Conservation (phyloP, 2,329 filamentous ascomycete genomes). For the Cladosporium sphaerospermum region DNA sequence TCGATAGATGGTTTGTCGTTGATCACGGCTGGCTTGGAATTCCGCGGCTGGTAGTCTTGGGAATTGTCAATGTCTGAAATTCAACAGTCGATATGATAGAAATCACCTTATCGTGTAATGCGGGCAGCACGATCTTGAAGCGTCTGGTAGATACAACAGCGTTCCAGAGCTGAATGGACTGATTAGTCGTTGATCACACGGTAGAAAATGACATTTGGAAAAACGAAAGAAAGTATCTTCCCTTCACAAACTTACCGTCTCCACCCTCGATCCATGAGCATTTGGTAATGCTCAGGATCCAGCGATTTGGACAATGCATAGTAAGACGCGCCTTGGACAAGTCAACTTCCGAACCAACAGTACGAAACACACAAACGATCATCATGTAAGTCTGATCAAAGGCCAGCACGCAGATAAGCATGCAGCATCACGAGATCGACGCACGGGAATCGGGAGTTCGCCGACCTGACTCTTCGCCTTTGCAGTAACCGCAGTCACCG, state of each 20-base stretch:
- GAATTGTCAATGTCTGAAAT: background rate
- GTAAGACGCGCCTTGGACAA: slow-evolving; percentile 60
- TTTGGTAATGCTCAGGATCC: slow-evolving; percentile 63
- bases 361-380: too few relatives aligned
- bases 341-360: too few relatives aligned
- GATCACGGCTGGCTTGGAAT: slow-evolving; percentile 63
- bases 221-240: background rate
- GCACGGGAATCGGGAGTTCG: slow-evolving; percentile 45
- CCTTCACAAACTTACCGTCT: slow-evolving; percentile 55
- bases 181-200: background rate
- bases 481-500: slow-evolving; percentile 47
- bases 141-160: slow-evolving; percentile 72
- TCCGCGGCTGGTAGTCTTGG: slow-evolving; percentile 57
- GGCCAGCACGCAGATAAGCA: background rate
- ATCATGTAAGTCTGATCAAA: too few relatives aligned
- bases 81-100: background rate
- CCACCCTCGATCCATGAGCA: slow-evolving; percentile 68
- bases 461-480: slow-evolving; percentile 40
- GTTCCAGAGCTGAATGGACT: slow-evolving; percentile 40
- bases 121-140: slow-evolving; percentile 77
- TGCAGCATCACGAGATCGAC: slow-evolving; percentile 23
- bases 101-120: slow-evolving; percentile 69
- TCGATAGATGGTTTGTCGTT: slow-evolving; percentile 68
- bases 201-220: background rate
- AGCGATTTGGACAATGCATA: slow-evolving; percentile 59